Evolutionary conservation across 2,329 filamentous ascomycete genomes (phyloP), one percentile per base, ranked within the genome.

Genomic region (Neonectria faginata): DNA sequence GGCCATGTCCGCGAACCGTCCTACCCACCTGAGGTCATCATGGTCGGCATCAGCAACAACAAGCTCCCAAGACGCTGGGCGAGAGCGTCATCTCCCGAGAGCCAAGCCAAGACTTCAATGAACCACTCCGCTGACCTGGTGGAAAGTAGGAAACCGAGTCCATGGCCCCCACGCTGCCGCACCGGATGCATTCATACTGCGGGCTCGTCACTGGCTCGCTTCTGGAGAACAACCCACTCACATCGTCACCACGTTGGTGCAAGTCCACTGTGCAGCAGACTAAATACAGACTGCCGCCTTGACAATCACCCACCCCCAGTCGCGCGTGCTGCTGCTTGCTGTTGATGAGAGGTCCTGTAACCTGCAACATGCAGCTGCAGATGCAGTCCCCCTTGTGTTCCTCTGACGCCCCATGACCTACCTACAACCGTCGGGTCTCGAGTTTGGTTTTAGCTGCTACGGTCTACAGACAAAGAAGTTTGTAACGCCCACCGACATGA

Each of bases 141-240:
- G 39, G 44, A n/a, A 31, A 47, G 48, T 41, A 62, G 29, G 29
- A 29, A 29, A 29, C 25, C 52, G 42, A 53, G 39, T 47, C 36
- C 31, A 56, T 51, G 36, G 54, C 42, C 67, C 65, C 65, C 66
- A 64, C 29, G 64, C 33, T 20, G 41, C 33, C 27, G 41, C 27
- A 29, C 14, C 36, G 45, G 31, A 54, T 60, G 65, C 50, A 54
- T 65, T 64, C 62, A 63, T 64, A 9, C 54, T 44, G 56, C 45
- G 20, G 60, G 42, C 48, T 51, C 61, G n/a, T 54, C 22, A 72
- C 59, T 66, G 57, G 67, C 57, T 65, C 67, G 62, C 65, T 67
- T 62, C 51, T 53, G 57, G 36, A 52, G 41, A 29, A 20, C 33
- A 41, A 56, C 58, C 53, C 57, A 54, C 53, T 47, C 63, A 57